phyloP scores from a whole-genome alignment of 805 yeast genomes.

The Saccharomycopsis lassenensis region DNA sequence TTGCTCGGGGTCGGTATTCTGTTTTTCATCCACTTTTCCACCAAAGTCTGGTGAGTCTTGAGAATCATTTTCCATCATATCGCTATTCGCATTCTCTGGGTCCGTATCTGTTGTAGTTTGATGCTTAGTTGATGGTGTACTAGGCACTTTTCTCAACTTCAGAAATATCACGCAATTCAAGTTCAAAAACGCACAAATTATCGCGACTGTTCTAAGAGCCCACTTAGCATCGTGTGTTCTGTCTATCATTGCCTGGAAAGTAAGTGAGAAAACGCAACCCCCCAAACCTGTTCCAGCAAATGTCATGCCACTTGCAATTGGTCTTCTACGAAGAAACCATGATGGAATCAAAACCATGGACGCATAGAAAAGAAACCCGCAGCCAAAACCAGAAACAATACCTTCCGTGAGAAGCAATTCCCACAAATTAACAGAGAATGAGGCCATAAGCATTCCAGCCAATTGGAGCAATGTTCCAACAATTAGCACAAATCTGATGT shows the following conservation, averaged over 20 bases:
- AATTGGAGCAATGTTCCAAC: conserved; percentile 34
- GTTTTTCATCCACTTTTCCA: conserved; percentile 18
- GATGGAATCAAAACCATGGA: conserved; percentile 38
- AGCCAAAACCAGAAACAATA: conserved; percentile 37
- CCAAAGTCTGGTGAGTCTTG: too few species aligned
- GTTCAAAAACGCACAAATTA: conserved; percentile 29
- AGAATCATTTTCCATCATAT: too few species aligned
- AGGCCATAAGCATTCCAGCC: conserved; percentile 39
- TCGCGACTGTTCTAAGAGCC: conserved; percentile 37
- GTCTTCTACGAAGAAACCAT: conserved; percentile 42
- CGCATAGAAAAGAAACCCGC: conserved; percentile 41
- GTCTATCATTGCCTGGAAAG: conserved; percentile 31
- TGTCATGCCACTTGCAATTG: conserved; percentile 39
- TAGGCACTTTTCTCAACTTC: conserved; percentile 35
- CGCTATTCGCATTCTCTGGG: too few species aligned
- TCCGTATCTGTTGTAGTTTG: too few species aligned
- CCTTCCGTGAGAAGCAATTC: conserved; percentile 46
- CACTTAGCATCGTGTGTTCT: conserved; percentile 33
- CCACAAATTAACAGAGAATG: conserved; percentile 39
- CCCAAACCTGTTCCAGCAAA: conserved; percentile 44
- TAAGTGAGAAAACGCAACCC: conserved; percentile 34
- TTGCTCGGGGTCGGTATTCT: too few species aligned
- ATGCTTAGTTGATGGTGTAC: too few species aligned
- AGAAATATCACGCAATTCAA: conserved; percentile 32
- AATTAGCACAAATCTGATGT: conserved; percentile 18